phyloP scores from a whole-genome alignment of 768 basidiomycete genomes.

The Hygrocybe punicea region DNA sequence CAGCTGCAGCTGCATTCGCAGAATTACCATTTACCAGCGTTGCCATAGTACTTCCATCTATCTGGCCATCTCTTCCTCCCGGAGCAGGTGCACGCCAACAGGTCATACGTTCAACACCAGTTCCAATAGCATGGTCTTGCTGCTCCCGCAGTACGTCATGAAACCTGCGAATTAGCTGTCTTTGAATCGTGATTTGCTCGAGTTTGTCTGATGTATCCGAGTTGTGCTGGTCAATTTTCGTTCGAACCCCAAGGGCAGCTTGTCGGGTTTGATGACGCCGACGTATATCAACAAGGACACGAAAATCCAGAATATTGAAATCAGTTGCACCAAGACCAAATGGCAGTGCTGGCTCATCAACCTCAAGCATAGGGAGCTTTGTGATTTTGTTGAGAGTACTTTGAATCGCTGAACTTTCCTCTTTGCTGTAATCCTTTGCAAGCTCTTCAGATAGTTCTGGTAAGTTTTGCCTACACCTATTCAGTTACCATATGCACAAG shows the following conservation, averaged over 20 bases:
- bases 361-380: too few relatives aligned
- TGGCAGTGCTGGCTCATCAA: too few relatives aligned
- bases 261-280: constrained; percentile 14
- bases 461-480: background rate
- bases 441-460: too few relatives aligned
- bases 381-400: too few relatives aligned
- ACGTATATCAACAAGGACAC: constrained; percentile 8
- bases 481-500: background rate
- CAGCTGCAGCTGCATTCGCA: constrained; percentile 18
- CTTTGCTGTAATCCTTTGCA: too few relatives aligned
- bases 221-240: background rate
- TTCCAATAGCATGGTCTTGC: constrained; percentile 5
- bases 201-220: background rate
- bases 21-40: constrained; percentile 13
- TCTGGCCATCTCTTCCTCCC: too few relatives aligned
- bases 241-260: constrained; percentile 10
- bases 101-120: constrained; percentile 4
- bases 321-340: too few relatives aligned
- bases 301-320: too few relatives aligned
- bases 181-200: background rate
- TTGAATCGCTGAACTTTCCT: too few relatives aligned
- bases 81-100: constrained; percentile 3
- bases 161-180: constrained; percentile 6
- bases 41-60: too few relatives aligned
- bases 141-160: constrained; percentile 9